Evolutionary conservation across 2,329 filamentous ascomycete genomes (phyloP).

Genomic region (Lasiodiplodia citricola): DNA sequence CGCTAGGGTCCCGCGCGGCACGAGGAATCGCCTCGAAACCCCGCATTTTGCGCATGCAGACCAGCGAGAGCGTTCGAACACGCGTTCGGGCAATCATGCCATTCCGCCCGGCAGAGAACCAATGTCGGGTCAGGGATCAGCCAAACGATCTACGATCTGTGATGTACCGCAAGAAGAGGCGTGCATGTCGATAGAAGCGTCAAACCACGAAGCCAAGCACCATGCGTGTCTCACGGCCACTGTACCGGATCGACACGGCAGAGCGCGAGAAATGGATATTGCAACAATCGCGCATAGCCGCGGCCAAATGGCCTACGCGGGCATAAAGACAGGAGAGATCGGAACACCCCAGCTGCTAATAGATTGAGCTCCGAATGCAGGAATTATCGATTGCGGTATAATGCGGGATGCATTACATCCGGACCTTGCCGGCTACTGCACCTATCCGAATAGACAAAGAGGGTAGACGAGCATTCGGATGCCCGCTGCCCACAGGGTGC

Average conservation of each 20-base stretch:
- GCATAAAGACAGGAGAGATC: not conserved
- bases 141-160: constrained; percentile 7
- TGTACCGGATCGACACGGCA: constrained; percentile 10
- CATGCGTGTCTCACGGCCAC: constrained; percentile 7
- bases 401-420: constrained; percentile 7
- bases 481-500: constrained; percentile 1
- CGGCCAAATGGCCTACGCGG: not conserved
- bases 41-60: constrained; percentile 10
- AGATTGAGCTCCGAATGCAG: constrained; percentile 1
- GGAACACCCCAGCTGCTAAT: not conserved
- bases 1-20: not conserved
- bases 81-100: not conserved
- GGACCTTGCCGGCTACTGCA: not conserved
- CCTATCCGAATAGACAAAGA: constrained; percentile 14
- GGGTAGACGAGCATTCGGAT: not conserved
- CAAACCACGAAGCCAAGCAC: not conserved
- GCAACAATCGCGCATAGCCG: constrained; percentile 16
- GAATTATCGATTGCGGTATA: constrained; percentile 12
- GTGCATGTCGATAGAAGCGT: not conserved
- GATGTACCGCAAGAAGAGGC: not conserved
- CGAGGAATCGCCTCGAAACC: constrained; percentile 8
- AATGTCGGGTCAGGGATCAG: not conserved
- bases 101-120: not conserved
- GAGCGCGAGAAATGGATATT: not conserved
- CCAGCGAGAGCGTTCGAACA: not conserved